These are phyloP conservation scores for Kluyveromyces sp. DNA, from an alignment of 1,139 yeast species.

Conservation along the genomic window DNA sequence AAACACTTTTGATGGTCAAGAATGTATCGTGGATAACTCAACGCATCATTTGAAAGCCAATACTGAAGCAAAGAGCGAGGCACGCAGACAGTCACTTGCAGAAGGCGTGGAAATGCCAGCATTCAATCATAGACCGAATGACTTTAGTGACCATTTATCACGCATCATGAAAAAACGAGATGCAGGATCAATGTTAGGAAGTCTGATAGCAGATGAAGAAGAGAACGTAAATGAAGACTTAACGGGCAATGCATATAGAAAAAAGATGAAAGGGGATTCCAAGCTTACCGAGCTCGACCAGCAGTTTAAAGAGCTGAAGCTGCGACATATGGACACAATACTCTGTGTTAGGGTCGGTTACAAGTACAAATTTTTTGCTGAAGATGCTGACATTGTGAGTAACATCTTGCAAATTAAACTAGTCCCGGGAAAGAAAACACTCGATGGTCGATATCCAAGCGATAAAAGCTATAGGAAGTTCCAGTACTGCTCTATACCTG, in stretches of 20 bases:
- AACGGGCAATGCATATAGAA: slow-evolving; percentile 3
- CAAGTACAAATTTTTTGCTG: slow-evolving; percentile 78
- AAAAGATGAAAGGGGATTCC: slow-evolving; percentile 16
- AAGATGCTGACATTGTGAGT: slow-evolving; percentile 71
- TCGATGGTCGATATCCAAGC: slow-evolving; percentile 40
- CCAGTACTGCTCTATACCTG: slow-evolving; percentile 84
- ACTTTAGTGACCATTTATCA: slow-evolving; percentile 2
- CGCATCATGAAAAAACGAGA: slow-evolving; percentile 8
- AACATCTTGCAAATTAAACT: slow-evolving; percentile 61
- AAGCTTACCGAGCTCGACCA: slow-evolving; percentile 70
- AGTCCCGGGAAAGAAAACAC: slow-evolving; percentile 54
- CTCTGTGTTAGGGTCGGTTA: slow-evolving; percentile 86
- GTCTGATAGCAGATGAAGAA: slow-evolving; percentile 8
- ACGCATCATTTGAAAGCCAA: not conserved
- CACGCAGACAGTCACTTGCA: too few relatives aligned
- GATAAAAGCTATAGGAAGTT: slow-evolving; percentile 49
- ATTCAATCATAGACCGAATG: not conserved
- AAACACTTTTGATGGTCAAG: not conserved
- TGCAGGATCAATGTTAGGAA: slow-evolving; percentile 5
- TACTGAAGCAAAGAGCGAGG: too few relatives aligned
- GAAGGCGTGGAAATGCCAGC: too few relatives aligned
- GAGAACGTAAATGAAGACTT: slow-evolving; percentile 9
- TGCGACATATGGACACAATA: slow-evolving; percentile 53
- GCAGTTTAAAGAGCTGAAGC: slow-evolving; percentile 64
- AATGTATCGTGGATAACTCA: not conserved